Percentiles rank a stretch among this genome's conserved stretches.
Evolutionary conservation across 1,139 yeast species (phyloP).

Genomic region (Nakaseomyces delphensis): DNA sequence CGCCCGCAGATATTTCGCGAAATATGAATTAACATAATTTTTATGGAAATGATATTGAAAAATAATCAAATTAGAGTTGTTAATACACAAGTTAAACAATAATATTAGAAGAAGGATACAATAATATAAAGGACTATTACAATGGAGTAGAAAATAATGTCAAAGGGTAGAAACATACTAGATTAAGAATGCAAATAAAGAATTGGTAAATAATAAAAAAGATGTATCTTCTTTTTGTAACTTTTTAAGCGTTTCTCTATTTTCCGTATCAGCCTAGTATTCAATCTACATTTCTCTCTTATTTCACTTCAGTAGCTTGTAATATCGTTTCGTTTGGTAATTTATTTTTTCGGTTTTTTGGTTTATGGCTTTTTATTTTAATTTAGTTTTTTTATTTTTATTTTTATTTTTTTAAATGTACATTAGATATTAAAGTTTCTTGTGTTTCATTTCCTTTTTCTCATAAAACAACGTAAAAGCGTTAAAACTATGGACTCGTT

Average conservation of each 20-base stretch:
- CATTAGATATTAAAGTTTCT: neutral
- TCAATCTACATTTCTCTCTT: neutral
- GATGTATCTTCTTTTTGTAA: neutral
- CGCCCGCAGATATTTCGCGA: neutral
- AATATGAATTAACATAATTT: too few species aligned
- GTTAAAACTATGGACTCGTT: constrained; percentile 2
- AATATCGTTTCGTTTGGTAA: neutral
- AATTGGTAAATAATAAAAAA: too few species aligned
- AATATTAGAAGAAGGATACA: neutral
- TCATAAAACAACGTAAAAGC: constrained; percentile 5
- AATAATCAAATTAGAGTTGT: neutral
- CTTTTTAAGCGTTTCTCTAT: too few species aligned
- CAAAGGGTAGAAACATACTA: neutral
- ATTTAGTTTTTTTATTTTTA: neutral
- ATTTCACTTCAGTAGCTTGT: too few species aligned
- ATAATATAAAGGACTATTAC: neutral
- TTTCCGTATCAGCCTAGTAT: too few species aligned
- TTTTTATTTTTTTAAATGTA: constrained; percentile 1
- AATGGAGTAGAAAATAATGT: too few species aligned
- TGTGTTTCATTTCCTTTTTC: constrained; percentile 4
- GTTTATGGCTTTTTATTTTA: neutral
- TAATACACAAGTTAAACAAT: neutral
- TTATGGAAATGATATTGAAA: neutral
- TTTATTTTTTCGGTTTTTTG: neutral
- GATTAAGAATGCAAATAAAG: neutral